Base-by-base conservation (phyloP, 257 asterid genomes). In the Henckelia pumila region DNA sequence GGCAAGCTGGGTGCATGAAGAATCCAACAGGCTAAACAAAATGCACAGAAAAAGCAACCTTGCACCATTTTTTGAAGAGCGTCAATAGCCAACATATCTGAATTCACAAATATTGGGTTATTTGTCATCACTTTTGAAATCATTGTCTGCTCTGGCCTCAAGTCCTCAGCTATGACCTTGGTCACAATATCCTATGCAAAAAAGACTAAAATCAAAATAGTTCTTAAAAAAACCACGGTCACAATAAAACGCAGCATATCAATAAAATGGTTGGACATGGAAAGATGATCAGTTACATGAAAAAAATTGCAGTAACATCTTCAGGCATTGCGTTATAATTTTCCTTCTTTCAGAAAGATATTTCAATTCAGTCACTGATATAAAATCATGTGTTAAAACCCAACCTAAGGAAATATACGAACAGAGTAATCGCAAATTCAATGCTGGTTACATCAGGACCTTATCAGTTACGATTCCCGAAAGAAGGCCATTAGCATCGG, bases 11-110 rank as follows among this genome's bases (percentile, higher is more conserved):
- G 16, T n/a, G 68, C 22, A 32, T 21, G 14, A 64, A 65, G 49
- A 60, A 65, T 52, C 55, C 59, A 30, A 28, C 13, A 35, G 13
- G 44, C 11, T 37, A 55, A 59, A 25, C 6, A n/a, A 67, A 26
- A 25, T 57, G 68, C 69, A 65, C 7, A 20, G 50, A 63, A 59
- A 47, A 75, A 40, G n/a, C n/a, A 71, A 93, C 99, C 99, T 91
- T 90, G 97, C 69, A 93, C 97, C 97, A 93, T 93, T 86, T 93
- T 93, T 76, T 88, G 97, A 84, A 93, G 84, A 77, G 99, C 99
- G 21, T 93, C 99, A 75, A 90, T 90, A 55, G 96, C 97, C 82
- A 88, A 77, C 10, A 92, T 74, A 81, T 93, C 95, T 6, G 96
- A 82, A 71, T 87, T 81, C 74, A 93, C 96, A 74, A 93, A 90